Percentiles rank a stretch among this genome's conserved stretches.
Conservation (phyloP, 202 grass and related monocot genomes). For the Bolboschoenoplectus hybrid region DNA sequence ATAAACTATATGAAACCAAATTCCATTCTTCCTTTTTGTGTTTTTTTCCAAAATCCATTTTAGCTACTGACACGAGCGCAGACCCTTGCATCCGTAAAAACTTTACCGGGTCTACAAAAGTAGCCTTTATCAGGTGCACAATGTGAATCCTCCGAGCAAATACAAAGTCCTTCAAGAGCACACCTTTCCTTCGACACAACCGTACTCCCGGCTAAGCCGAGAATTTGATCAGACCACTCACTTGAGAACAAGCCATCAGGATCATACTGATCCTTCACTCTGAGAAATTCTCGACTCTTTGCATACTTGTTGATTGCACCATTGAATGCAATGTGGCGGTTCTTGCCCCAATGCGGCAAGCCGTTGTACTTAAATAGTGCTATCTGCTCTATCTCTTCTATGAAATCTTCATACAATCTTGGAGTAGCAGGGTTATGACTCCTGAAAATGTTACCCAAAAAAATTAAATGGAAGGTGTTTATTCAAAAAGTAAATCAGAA, state of each 20-base stretch:
- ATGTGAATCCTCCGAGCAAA: conserved; percentile 65
- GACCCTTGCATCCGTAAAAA: conserved; percentile 67
- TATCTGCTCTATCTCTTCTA: conserved; percentile 84
- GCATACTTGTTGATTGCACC: conserved; percentile 51
- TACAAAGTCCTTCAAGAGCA: conserved; percentile 72
- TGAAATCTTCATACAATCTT: conserved; percentile 49
- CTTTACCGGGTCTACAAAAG: conserved; percentile 57
- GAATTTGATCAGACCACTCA: conserved; percentile 68
- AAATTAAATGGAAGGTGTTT: background rate
- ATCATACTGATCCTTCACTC: conserved; percentile 58
- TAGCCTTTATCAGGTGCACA: conserved; percentile 73
- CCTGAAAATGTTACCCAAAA: conserved; percentile 10
- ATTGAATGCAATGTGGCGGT: conserved; percentile 68
- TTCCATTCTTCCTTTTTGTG: too few species aligned
- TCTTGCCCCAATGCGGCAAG: conserved; percentile 86
- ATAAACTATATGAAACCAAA: too few species aligned
- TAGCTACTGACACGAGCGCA: conserved; percentile 36
- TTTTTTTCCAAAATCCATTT: background rate
- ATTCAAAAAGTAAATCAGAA: background rate
- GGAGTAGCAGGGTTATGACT: conserved; percentile 44
- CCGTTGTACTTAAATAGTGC: conserved; percentile 64
- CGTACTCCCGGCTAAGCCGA: conserved; percentile 47
- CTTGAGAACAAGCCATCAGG: conserved; percentile 69
- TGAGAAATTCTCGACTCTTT: conserved; percentile 39
- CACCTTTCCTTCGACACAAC: conserved; percentile 39